Base-by-base conservation (phyloP, 2,329 filamentous ascomycete genomes). In the Talaromyces islandicus region DNA sequence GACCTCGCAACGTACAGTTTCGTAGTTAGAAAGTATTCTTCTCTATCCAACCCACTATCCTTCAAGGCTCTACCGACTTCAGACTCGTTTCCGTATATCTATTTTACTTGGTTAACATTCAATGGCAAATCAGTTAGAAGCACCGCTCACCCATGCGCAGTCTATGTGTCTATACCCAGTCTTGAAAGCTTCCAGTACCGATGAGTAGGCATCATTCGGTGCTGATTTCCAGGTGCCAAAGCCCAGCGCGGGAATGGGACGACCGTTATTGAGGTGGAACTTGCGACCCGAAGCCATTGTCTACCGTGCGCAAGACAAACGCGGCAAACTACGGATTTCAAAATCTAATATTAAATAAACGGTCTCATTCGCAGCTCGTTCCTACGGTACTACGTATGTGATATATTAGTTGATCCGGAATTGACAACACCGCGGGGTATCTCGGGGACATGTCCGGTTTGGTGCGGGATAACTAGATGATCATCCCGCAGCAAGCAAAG, bases 21-120 rank as follows among this genome's bases (percentile, higher is more conserved):
- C 69, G 87, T 91, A 58, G 90, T 89, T 61, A 95, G 85, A 77
- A 93, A 95, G 63, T 95, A 77, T 60, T 94, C 89, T 72, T 88
- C 84, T 63, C 91, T 84, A 81, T 87, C 88, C 68, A 89, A 79
- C 64, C 84, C 80, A 29, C 90, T 90, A 7, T 85, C 78, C 29
- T 78, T 81, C 69, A 93, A 85, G 30, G 88, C 90, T 60, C 89
- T 86, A 71, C 86, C 85, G 59, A 96, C 32, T 38, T 54, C 32
- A 38, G 65, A 82, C 10, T 89, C 91, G 70, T 87, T 79, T 64
- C 91, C 91, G n/a, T 95, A 91, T 74, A 93, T 90, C 55, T 88
- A 83, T 77, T 95, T 91, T 73, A 95, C 76, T 25, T 68, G 65
- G 62, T 55, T 25, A 55, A 9, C 29, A 38, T 24, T 27, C 11